Evolutionary conservation across 306 rosid genomes (phyloP), one percentile per base, ranked within the genome.

Genomic region (Lathyrus sativus): DNA sequence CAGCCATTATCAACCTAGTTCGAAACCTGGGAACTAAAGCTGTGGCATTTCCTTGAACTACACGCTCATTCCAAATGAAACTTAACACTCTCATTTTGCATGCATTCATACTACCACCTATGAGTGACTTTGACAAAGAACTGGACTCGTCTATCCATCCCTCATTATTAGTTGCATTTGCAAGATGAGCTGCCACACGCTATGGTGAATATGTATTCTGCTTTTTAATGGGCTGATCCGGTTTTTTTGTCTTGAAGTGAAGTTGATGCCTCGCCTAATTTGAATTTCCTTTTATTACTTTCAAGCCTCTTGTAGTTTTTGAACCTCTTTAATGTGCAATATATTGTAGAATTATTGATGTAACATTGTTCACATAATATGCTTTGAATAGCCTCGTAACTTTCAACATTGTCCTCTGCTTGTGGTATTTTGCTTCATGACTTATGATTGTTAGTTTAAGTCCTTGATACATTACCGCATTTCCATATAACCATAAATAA

Each of bases 231-330:
- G 75, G 31, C 76, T 62, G 58, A 54, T 81, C 92, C 15, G 29
- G 83, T 81, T 81, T 90, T 59, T 71, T 87, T 89, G 80, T 83
- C 87, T 84, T 95, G 56, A 73, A 63, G 68, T 85, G 86, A 62
- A 87, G 97, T 79, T 88, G 80, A 84, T 83, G 80, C 92, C 99
- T 95, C n/a, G n/a, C n/a, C n/a, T n/a, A n/a, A n/a, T n/a, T n/a
- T n/a, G n/a, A n/a, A n/a, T n/a, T n/a, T n/a, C n/a, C n/a, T n/a
- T n/a, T n/a, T n/a, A n/a, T n/a, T n/a, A n/a, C n/a, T n/a, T n/a
- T n/a, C n/a, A n/a, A n/a, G n/a, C n/a, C n/a, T n/a, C n/a, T n/a
- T n/a, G n/a, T n/a, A n/a, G n/a, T n/a, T n/a, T n/a, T n/a, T n/a
- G n/a, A n/a, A n/a, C n/a, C n/a, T n/a, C n/a, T n/a, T n/a, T n/a